Evolutionary conservation across 768 basidiomycete genomes (phyloP).

Genomic region (Phaeotremella skinneri): DNA sequence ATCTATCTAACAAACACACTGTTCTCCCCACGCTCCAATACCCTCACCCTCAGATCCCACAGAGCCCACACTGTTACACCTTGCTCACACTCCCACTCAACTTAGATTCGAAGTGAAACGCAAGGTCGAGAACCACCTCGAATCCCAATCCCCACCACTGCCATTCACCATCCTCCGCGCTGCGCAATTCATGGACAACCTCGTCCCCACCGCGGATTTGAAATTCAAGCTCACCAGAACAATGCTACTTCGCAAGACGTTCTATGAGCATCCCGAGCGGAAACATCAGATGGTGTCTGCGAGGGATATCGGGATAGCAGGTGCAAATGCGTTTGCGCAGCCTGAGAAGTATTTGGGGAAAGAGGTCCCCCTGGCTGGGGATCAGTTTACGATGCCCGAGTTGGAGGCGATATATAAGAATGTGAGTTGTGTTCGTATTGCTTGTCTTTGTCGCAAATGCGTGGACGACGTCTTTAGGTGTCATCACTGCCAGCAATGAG

Average conservation of each 20-base stretch:
- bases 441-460: not conserved
- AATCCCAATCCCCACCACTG: conserved; percentile 8
- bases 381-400: conserved; percentile 20
- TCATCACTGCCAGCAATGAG: not conserved
- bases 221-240: conserved; percentile 21
- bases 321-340: conserved; percentile 20
- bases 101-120: conserved; percentile 29
- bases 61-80: no score
- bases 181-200: conserved; percentile 36
- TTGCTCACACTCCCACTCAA: not conserved
- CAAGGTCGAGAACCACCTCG: conserved; percentile 26
- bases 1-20: no score
- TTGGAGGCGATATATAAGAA: conserved; percentile 19
- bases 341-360: conserved; percentile 8
- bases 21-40: no score
- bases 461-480: not conserved
- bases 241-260: conserved; percentile 15
- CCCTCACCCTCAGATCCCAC: no score
- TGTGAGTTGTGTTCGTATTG: not conserved
- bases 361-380: conserved; percentile 22
- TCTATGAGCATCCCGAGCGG: conserved; percentile 18
- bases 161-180: conserved; percentile 22
- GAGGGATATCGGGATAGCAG: conserved; percentile 28
- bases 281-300: conserved; percentile 25
- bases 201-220: conserved; percentile 12